Base-by-base conservation (phyloP, 345 rosid genomes). In the Microthlaspi erraticum region DNA sequence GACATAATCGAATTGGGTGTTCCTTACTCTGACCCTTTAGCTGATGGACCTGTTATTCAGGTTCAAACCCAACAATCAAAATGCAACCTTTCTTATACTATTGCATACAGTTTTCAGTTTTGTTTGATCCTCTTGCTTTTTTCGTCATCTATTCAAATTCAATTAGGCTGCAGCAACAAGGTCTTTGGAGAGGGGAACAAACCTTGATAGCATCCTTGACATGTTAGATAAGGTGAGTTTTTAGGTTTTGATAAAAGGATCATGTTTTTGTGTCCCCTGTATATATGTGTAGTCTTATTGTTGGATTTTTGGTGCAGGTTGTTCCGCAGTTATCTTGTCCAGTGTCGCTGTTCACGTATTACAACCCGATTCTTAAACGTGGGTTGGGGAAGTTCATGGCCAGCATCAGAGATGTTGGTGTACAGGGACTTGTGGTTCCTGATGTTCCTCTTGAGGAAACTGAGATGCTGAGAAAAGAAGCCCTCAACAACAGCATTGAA, bases 371-470 rank as follows among this genome's bases (percentile, higher is more conserved):
- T 74, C 87, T 91, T 42, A 89, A 86, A 84, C 86, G 87, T 14
- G 97, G 98, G 36, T 65, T 83, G 68, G 92, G 79, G 64, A 83
- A 82, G 70, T 91, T 91, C 75, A 87, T 91, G 90, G 75, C 96
- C 60, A 84, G 77, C 66, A 65, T 89, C 58, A 83, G 76, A 70
- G 93, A 88, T 64, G 72, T 55, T 1, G 97, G 99, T 26, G 80
- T 94, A 58, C 96, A 83, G 7, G 99, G 89, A 73, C 95, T 94
- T 78, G 95, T 91, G 31, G 96, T 94, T 76, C 96, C 98, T 3
- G 99, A 94, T 82, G 96, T 94, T 75, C 99, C 98, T 72, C 77
- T 94, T 14, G 99, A 94, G 77, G 99, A 94, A 83, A 87, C 98
- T 56, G 90, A 87, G 65, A 55, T 81, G 72, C 70, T 94, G 64